Conservation (phyloP, 192 early-diverging fungal genomes). For the Podila clonocystis region DNA sequence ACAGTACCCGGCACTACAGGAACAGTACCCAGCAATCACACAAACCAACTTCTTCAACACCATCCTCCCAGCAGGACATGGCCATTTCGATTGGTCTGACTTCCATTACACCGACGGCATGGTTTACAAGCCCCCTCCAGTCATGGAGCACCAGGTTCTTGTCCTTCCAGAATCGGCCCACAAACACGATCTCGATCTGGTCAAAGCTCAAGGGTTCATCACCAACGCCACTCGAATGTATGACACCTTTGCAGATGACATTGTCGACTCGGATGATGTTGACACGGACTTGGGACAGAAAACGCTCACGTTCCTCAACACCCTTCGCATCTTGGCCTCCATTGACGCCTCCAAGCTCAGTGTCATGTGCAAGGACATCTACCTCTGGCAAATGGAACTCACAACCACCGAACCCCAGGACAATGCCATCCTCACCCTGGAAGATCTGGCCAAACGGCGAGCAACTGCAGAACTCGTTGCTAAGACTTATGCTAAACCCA, state of each 20-base stretch:
- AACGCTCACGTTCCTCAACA: slow-evolving; percentile 7
- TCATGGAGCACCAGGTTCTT: background rate
- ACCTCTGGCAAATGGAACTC: slow-evolving; percentile 1
- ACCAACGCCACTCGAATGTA: background rate
- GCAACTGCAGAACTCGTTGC: background rate
- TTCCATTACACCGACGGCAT: slow-evolving; percentile 6
- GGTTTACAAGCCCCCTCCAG: slow-evolving; percentile 7
- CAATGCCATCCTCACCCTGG: background rate
- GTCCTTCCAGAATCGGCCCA: background rate
- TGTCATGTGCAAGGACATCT: slow-evolving; percentile 2
- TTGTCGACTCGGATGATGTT: background rate
- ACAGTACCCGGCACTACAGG: background rate
- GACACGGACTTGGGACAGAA: background rate
- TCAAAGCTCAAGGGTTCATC: background rate
- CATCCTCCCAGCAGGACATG: background rate
- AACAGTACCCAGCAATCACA: background rate
- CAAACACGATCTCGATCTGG: background rate
- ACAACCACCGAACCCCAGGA: background rate
- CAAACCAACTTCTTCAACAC: slow-evolving; percentile 5
- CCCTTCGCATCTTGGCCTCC: background rate
- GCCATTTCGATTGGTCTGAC: background rate
- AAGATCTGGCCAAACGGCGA: background rate
- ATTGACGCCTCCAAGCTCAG: slow-evolving; percentile 8
- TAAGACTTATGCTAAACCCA: background rate
- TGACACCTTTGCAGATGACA: slow-evolving; percentile 3